Conservation (phyloP, 495 filamentous ascomycete species). For the Extremus antarcticus region DNA sequence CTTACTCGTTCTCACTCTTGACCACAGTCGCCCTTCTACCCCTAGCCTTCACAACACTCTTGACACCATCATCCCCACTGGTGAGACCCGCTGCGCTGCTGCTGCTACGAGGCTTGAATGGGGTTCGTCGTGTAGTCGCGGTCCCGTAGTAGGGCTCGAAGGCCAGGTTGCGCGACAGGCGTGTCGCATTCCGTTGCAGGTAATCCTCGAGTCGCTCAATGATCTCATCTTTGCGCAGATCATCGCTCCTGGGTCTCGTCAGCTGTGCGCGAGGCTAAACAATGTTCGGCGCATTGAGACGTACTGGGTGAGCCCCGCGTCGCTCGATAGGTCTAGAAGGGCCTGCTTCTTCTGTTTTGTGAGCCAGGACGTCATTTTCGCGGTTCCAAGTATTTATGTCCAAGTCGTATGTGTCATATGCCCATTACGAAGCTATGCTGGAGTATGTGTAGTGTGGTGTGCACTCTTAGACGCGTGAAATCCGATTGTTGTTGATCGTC, state of each 20-base stretch:
- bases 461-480: not conserved
- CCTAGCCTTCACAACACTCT: constrained; percentile 29
- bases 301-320: constrained; percentile 64
- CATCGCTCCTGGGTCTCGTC: constrained; percentile 48
- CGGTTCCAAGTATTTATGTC: not conserved
- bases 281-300: constrained; percentile 21
- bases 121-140: constrained; percentile 53
- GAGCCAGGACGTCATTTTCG: constrained; percentile 60
- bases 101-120: constrained; percentile 57
- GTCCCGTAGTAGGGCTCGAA: constrained; percentile 71
- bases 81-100: constrained; percentile 23
- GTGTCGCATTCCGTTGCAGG: constrained; percentile 53
- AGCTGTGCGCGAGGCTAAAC: not conserved
- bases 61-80: constrained; percentile 28
- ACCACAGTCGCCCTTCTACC: constrained; percentile 32
- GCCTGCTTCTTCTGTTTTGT: constrained; percentile 75
- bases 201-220: constrained; percentile 64
- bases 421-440: not conserved
- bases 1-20: constrained; percentile 41
- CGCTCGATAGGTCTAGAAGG: constrained; percentile 61
- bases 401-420: not conserved
- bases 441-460: not conserved
- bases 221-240: constrained; percentile 71
- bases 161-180: constrained; percentile 48
- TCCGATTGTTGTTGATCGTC: not conserved